Evolutionary conservation across 192 early-diverging fungal species (phyloP).

Genomic region (Coemansia sp.): DNA sequence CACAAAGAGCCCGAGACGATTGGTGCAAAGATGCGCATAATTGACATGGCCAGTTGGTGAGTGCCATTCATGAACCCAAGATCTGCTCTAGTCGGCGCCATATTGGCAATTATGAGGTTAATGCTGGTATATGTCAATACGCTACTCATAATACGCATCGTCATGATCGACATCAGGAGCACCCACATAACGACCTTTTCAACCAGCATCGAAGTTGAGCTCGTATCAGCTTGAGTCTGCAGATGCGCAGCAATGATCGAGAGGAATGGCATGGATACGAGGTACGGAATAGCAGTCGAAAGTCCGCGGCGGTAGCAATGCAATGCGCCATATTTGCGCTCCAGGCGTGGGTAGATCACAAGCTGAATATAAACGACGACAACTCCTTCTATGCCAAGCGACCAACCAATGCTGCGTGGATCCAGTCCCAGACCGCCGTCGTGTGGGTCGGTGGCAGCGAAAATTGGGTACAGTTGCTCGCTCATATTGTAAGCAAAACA

Average conservation of each 20-base stretch:
- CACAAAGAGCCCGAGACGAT: constrained; percentile 26
- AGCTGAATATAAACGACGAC: constrained; percentile 59
- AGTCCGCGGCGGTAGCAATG: constrained; percentile 44
- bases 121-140: constrained; percentile 37
- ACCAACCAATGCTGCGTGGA: constrained; percentile 55
- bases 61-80: constrained; percentile 42
- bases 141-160: constrained; percentile 17
- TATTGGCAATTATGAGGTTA: constrained; percentile 37
- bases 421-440: constrained; percentile 60
- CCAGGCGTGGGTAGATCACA: constrained; percentile 45
- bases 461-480: constrained; percentile 49
- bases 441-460: constrained; percentile 29
- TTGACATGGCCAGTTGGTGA: constrained; percentile 34
- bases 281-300: constrained; percentile 6
- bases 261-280: constrained; percentile 11
- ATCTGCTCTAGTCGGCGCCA: constrained; percentile 29
- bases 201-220: not conserved
- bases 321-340: constrained; percentile 45
- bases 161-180: constrained; percentile 16
- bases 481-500: constrained; percentile 25
- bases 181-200: constrained; percentile 26
- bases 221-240: not conserved
- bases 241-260: constrained; percentile 1
- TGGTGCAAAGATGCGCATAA: constrained; percentile 26
- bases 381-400: constrained; percentile 41